phyloP scores from a whole-genome alignment of 176 grass and related monocot genomes.

The Phoenix roebelenii region DNA sequence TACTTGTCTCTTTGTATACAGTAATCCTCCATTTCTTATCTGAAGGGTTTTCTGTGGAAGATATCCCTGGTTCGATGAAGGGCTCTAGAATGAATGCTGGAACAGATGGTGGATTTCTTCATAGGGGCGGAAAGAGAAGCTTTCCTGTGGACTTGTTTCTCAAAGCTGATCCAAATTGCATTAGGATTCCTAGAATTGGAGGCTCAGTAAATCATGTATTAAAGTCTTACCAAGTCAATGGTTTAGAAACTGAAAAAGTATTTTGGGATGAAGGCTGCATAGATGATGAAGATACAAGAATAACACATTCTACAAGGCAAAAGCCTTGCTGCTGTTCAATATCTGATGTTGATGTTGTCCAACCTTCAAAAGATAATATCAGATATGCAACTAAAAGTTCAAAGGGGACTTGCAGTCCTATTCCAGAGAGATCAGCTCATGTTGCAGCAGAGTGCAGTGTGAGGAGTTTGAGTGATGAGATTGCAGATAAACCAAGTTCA shows the following conservation, averaged over 20 bases:
- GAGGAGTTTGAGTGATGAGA: constrained; percentile 56
- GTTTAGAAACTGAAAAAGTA: constrained; percentile 40
- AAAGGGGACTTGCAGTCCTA: constrained; percentile 43
- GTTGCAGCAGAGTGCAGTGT: constrained; percentile 49
- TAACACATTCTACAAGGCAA: constrained; percentile 58
- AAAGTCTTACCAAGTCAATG: constrained; percentile 36
- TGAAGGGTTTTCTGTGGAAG: constrained; percentile 53
- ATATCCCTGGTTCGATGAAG: constrained; percentile 27
- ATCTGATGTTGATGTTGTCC: constrained; percentile 32
- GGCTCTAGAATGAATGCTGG: constrained; percentile 41
- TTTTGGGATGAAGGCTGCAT: constrained; percentile 69
- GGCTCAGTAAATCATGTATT: constrained; percentile 43
- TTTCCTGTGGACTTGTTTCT: constrained; percentile 61
- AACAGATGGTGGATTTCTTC: constrained; percentile 56
- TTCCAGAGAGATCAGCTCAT: constrained; percentile 37
- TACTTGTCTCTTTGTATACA: constrained; percentile 66
- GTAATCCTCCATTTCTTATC: constrained; percentile 70
- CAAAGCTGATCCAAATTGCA: constrained; percentile 44
- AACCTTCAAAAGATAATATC: constrained; percentile 44
- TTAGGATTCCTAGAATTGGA: constrained; percentile 52
- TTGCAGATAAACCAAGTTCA: constrained; percentile 54
- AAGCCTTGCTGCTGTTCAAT: constrained; percentile 73
- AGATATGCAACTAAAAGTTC: constrained; percentile 45
- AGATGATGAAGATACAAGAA: constrained; percentile 44
- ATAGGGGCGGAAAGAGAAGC: constrained; percentile 50